Evolutionary conservation across 768 basidiomycete genomes (phyloP).

Genomic region (Gymnopilus junonius): DNA sequence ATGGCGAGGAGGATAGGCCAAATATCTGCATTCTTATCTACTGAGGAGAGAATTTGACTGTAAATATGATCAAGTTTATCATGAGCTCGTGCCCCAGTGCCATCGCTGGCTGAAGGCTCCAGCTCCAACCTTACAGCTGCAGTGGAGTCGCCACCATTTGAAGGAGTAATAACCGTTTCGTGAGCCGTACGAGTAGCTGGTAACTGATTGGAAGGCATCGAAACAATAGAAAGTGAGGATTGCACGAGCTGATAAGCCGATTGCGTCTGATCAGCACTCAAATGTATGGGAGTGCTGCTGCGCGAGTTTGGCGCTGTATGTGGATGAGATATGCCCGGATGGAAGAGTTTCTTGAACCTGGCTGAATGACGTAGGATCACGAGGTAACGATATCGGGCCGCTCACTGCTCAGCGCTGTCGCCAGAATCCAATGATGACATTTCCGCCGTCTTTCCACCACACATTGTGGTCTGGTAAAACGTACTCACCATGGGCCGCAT

Average conservation of each 20-base stretch:
- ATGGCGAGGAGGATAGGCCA: not conserved
- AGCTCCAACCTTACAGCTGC: no score
- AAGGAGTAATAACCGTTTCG: no score
- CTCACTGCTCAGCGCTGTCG: no score
- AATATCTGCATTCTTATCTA: not conserved
- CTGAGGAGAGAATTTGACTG: not conserved
- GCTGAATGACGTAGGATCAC: no score
- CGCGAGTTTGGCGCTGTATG: not conserved
- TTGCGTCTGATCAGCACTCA: not conserved
- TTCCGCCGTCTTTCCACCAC: not conserved
- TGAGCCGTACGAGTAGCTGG: not conserved
- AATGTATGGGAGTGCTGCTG: not conserved
- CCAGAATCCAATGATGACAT: not conserved
- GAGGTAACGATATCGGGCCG: no score
- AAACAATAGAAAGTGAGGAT: not conserved
- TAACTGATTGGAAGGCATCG: not conserved
- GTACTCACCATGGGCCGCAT: not conserved
- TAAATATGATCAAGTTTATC: not conserved
- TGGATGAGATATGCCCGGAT: not conserved
- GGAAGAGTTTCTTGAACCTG: not conserved
- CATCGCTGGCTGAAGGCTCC: no score
- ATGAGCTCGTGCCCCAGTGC: not conserved
- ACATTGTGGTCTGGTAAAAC: not conserved
- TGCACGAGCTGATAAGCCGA: not conserved
- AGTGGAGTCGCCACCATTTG: no score